Percentiles rank a stretch among this genome's conserved stretches.
phyloP scores from a whole-genome alignment of 116 monocot species.

The Zostera marina region DNA sequence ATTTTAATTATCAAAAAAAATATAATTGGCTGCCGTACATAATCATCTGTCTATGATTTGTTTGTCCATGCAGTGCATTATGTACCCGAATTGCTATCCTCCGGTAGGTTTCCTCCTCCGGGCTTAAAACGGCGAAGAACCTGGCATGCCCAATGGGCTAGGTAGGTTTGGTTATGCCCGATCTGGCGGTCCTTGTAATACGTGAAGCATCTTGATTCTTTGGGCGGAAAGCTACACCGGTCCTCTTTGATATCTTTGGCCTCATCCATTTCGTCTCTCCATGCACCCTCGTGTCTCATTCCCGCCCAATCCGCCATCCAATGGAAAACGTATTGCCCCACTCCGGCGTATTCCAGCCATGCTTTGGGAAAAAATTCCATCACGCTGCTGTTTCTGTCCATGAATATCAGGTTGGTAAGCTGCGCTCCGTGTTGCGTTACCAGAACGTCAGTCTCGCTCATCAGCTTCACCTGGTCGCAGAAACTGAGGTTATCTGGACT shows the following conservation, averaged over 20 bases:
- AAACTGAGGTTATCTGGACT: constrained; percentile 39
- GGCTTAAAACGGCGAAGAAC: constrained; percentile 10
- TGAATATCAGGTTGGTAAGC: constrained; percentile 75
- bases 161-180: constrained; percentile 25
- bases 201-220: constrained; percentile 15
- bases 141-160: constrained; percentile 23
- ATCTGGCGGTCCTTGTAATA: constrained; percentile 25
- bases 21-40: no score
- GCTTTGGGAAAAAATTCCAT: constrained; percentile 84
- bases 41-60: no score
- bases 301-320: constrained; percentile 54
- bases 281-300: constrained; percentile 52
- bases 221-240: neutral
- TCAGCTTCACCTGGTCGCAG: constrained; percentile 65
- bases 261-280: constrained; percentile 24
- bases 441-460: constrained; percentile 8
- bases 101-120: neutral
- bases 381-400: constrained; percentile 40
- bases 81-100: neutral
- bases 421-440: constrained; percentile 76
- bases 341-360: constrained; percentile 56
- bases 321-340: constrained; percentile 57
- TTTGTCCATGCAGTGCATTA: no score
- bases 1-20: no score
- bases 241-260: no score